Evolutionary conservation across 2,329 filamentous ascomycete species (phyloP).

Genomic region (Penicillium occitanis): DNA sequence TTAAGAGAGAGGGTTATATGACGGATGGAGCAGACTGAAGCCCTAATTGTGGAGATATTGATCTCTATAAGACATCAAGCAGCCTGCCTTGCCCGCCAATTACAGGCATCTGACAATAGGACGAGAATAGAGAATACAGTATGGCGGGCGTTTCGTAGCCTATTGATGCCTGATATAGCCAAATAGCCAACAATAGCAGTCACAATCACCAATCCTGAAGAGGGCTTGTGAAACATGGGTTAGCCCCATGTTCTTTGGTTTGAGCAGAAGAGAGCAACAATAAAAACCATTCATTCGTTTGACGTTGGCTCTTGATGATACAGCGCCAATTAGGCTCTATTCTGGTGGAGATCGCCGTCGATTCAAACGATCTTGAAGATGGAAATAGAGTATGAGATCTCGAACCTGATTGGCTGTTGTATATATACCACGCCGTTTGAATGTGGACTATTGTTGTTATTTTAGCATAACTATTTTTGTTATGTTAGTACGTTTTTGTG

Average conservation of each 20-base stretch:
- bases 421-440: not conserved
- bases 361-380: not conserved
- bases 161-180: constrained; percentile 16
- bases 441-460: constrained; percentile 11
- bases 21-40: not conserved
- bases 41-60: not conserved
- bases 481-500: not conserved
- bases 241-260: constrained; percentile 1
- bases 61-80: constrained; percentile 8
- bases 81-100: not conserved
- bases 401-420: not conserved
- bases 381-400: not conserved
- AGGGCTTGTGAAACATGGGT: constrained; percentile 21
- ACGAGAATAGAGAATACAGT: not conserved
- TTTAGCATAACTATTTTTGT: not conserved
- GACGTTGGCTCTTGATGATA: constrained; percentile 14
- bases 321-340: not conserved
- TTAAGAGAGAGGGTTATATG: not conserved
- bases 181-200: constrained; percentile 9
- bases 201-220: not conserved
- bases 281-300: constrained; percentile 20
- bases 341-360: not conserved
- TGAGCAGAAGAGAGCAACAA: constrained; percentile 15
- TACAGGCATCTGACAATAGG: not conserved
- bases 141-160: not conserved